Base-by-base conservation (phyloP, 192 early-diverging fungal genomes). In the Entophlyctis helioformis region DNA sequence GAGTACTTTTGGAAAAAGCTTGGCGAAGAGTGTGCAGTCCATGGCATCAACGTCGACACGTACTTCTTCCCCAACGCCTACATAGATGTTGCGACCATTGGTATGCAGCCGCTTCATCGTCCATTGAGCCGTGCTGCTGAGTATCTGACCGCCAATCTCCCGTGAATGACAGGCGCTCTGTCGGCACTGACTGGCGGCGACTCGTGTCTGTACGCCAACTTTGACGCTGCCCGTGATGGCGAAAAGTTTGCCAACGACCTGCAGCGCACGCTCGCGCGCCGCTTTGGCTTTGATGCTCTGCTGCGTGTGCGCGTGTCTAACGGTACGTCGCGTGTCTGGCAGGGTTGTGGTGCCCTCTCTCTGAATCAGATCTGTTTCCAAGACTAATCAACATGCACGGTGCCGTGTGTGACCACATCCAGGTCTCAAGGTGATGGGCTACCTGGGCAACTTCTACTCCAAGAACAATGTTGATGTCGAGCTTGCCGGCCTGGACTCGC, bases 381-480 rank as follows among this genome's bases (percentile, higher is more conserved):
- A 7, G 7, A 7, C 20, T 7, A 12, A 42, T 44, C 33, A 1
- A 24, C 8, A 44, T 61, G 54, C 24, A 48, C 12, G 1, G 0
- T 43, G 19, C 0, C n/a, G 15, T 0, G 34, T 39, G 36, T 29
- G 21, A 25, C 48, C 42, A n/a, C 37, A 5, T 8, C 5, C 37
- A 79, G 75, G 83, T 6, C 64, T 95, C 39, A 79, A 80, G 18
- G 70, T 91, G 13, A 64, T 74, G 2, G 87, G 97, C 38, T 83
- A 97, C 49, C 84, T 85, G 50, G 95, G 95, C 39, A 96, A 96
- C 71, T 84, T 96, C 59, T 82, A 74, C 51, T 90, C 91, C 83
- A 81, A 79, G 45, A 96, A 90, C 60, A 69, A 71, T 4, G 92
- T 87, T 3, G 95, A 98, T 53, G 61, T 98, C 23, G 90, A 96